Percentiles rank a stretch among this genome's conserved stretches.
phyloP scores from a whole-genome alignment of 148 eudicot species.

The Pouteria glomerata region DNA sequence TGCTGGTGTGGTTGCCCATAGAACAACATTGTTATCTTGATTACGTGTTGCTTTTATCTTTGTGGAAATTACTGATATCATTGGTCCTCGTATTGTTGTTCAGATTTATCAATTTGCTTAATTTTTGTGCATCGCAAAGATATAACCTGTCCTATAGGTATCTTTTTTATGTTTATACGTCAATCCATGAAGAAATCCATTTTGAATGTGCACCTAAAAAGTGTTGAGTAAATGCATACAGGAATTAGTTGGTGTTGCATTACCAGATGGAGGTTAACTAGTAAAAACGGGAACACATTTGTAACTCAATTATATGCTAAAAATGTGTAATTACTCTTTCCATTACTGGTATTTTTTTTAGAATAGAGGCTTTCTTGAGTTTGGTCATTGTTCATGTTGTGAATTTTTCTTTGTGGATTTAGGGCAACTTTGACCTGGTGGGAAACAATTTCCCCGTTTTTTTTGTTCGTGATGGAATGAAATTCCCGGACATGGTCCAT shows the following conservation, averaged over 20 bases:
- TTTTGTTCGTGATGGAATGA: slow-evolving; percentile 84
- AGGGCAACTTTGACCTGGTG: slow-evolving; percentile 96
- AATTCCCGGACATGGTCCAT: slow-evolving; percentile 91
- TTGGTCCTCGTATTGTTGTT: no score
- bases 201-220: not conserved
- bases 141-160: no score
- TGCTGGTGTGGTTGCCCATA: no score
- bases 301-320: not conserved
- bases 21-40: no score
- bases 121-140: no score
- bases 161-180: not conserved
- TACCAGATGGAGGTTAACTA: not conserved
- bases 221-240: not conserved
- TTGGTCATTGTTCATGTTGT: not conserved
- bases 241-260: not conserved
- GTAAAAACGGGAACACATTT: no score
- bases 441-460: slow-evolving; percentile 98
- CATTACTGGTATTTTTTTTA: not conserved
- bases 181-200: not conserved
- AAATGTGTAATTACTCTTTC: not conserved
- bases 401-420: slow-evolving; percentile 17
- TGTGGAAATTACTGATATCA: no score
- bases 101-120: no score
- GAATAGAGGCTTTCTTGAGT: no score
- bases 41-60: no score